A percentile compares a stretch with the other conserved stretches of the same genome.
Evolutionary conservation across 2,329 filamentous ascomycete species (phyloP).

Genomic region (Coniella lustricola): DNA sequence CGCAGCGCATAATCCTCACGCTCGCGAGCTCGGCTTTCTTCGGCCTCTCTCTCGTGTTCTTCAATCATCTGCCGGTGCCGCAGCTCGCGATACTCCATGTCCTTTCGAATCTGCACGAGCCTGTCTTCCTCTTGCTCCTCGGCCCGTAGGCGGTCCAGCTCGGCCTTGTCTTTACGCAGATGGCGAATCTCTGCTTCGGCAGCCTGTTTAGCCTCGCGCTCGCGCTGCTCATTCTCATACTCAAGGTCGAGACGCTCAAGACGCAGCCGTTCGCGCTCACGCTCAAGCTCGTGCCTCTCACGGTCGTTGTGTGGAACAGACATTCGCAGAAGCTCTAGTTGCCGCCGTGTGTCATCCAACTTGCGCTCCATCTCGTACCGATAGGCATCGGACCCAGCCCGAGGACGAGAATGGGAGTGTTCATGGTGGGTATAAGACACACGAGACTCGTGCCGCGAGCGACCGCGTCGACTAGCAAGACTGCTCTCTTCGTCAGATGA

Average conservation of each 20-base stretch:
- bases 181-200: constrained; percentile 26
- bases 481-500: constrained; percentile 37
- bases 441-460: constrained; percentile 20
- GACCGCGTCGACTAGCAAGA: constrained; percentile 26
- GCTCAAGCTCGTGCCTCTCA: constrained; percentile 28
- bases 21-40: constrained; percentile 18
- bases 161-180: constrained; percentile 30
- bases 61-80: constrained; percentile 8
- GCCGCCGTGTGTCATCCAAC: constrained; percentile 14
- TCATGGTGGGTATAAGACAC: constrained; percentile 18
- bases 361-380: constrained; percentile 29
- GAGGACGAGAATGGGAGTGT: constrained; percentile 24
- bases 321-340: constrained; percentile 14
- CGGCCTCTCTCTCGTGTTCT: constrained; percentile 18
- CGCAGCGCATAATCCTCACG: constrained; percentile 30
- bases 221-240: constrained; percentile 33
- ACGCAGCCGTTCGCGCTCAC: constrained; percentile 23
- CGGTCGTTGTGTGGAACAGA: constrained; percentile 21
- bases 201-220: constrained; percentile 24
- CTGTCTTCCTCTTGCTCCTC: constrained; percentile 24
- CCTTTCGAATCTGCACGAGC: constrained; percentile 29
- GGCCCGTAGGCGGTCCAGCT: constrained; percentile 33
- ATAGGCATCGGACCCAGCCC: constrained; percentile 22
- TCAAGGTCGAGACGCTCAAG: constrained; percentile 39
- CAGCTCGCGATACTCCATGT: constrained; percentile 31